These are phyloP conservation scores for Starmerella cellae DNA, from an alignment of 805 yeast genomes.

Conservation along the genomic window DNA sequence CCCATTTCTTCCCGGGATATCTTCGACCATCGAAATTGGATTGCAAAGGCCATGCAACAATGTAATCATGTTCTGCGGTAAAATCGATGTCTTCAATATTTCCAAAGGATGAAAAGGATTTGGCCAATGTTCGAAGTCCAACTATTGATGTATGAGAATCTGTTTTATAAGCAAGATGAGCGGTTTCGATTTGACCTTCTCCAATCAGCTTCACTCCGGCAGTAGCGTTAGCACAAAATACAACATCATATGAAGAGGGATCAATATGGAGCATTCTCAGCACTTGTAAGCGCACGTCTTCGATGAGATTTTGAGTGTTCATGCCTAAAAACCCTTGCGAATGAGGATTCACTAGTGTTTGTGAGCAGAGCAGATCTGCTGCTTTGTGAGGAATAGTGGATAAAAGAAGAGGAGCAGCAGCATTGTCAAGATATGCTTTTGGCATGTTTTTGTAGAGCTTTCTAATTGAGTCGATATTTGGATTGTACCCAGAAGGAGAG, in stretches of 20 bases:
- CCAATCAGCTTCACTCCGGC: constrained; percentile 31
- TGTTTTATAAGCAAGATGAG: constrained; percentile 23
- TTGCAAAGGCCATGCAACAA: constrained; percentile 34
- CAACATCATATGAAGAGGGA: constrained; percentile 29
- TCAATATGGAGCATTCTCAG: constrained; percentile 29
- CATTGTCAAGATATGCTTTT: constrained; percentile 32
- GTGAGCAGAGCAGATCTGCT: constrained; percentile 21
- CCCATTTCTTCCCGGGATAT: constrained; percentile 28
- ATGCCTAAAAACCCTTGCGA: constrained; percentile 30
- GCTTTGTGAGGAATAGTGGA: constrained; percentile 23
- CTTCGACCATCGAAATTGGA: constrained; percentile 35
- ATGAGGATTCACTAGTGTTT: constrained; percentile 33
- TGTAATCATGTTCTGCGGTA: constrained; percentile 26
- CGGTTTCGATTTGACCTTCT: constrained; percentile 20
- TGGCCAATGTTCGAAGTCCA: constrained; percentile 29
- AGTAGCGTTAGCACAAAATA: constrained; percentile 33
- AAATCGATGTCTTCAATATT: neutral
- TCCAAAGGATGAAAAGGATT: constrained; percentile 24
- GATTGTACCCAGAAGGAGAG: neutral
- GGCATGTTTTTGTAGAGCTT: constrained; percentile 7
- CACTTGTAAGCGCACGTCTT: constrained; percentile 24
- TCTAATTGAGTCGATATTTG: constrained; percentile 10
- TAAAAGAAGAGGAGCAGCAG: constrained; percentile 32
- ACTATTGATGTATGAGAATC: constrained; percentile 35
- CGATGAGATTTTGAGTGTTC: constrained; percentile 23